Evolutionary conservation across 768 basidiomycete species (phyloP).

Genomic region (Leccinum pellstonianum): DNA sequence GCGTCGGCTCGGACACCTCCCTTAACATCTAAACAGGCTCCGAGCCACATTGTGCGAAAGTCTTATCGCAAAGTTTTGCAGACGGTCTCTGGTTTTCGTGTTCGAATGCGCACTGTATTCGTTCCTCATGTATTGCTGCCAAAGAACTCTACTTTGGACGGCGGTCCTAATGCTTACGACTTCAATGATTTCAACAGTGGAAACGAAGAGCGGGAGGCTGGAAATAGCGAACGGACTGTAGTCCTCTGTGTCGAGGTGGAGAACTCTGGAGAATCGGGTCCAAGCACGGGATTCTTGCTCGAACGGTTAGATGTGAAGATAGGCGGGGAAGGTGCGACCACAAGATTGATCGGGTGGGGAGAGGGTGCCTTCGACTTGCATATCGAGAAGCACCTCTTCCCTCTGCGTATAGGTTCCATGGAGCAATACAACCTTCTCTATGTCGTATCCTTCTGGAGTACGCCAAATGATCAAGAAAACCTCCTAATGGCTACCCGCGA

Average conservation of each 20-base stretch:
- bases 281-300: constrained; percentile 66
- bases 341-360: constrained; percentile 51
- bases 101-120: constrained; percentile 93
- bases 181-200: constrained; percentile 44
- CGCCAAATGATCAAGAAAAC: constrained; percentile 54
- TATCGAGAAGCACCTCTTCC: constrained; percentile 54
- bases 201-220: constrained; percentile 54
- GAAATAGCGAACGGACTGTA: constrained; percentile 79
- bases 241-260: constrained; percentile 92
- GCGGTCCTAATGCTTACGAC: constrained; percentile 33
- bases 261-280: constrained; percentile 66
- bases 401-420: constrained; percentile 62
- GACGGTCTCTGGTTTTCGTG: constrained; percentile 80
- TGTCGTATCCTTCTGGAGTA: constrained; percentile 76
- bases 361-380: constrained; percentile 34
- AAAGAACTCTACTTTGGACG: constrained; percentile 27
- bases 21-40: constrained; percentile 45
- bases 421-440: constrained; percentile 91
- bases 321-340: constrained; percentile 62
- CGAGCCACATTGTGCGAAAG: constrained; percentile 74
- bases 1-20: constrained; percentile 44
- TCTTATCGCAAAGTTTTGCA: constrained; percentile 79
- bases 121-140: constrained; percentile 80
- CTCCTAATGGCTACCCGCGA: constrained; percentile 34
- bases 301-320: constrained; percentile 75